Evolutionary conservation across 2,329 filamentous ascomycete species (phyloP), one percentile per base, ranked within the genome.

Genomic region (Neonectria punicea): DNA sequence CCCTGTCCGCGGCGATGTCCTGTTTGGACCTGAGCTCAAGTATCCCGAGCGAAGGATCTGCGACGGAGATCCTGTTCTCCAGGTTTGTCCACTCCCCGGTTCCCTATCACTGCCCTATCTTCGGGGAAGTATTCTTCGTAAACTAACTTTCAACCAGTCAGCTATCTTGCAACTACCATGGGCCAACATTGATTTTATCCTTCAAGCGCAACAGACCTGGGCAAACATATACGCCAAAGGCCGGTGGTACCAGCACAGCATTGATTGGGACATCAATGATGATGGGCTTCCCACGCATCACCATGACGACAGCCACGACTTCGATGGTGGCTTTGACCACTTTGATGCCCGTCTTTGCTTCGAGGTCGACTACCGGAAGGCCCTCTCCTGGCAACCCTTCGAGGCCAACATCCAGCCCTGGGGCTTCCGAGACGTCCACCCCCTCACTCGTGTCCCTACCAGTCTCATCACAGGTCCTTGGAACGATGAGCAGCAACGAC

Each of bases 131-230:
- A 34, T n/a, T 44, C 7, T 30, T n/a, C 11, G 16, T 7, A 32
- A n/a, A 25, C 66, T 72, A 58, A 71, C 41, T 22, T 14, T 30
- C 25, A 18, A 32, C 11, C 58, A 86, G 84, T 81, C 80, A 22
- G 77, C 76, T 4, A 67, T 87, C 14, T 73, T 87, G 30, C 75
- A 75, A 20, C 79, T 80, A 36, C 78, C 79, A 0, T 86, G 84
- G 84, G 74, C 79, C 6, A 78, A 75, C n/a, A 74, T 83, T n/a
- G 73, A 80, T 36, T 74, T 85, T 30, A 79, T 87, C 10, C 77
- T 85, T 3, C 77, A 82, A 49, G 84, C 84, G 11, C 81, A 84
- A 71, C 80, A 86, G 55, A 74, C 78, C 3, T 87, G 84, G 83
- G 79, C 80, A 49, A 78, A 81, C 25, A 78, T 72, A 49, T 74